Evolutionary conservation across 805 yeast species (phyloP).

Genomic region (Vanderwaltozyma yarrowii): DNA sequence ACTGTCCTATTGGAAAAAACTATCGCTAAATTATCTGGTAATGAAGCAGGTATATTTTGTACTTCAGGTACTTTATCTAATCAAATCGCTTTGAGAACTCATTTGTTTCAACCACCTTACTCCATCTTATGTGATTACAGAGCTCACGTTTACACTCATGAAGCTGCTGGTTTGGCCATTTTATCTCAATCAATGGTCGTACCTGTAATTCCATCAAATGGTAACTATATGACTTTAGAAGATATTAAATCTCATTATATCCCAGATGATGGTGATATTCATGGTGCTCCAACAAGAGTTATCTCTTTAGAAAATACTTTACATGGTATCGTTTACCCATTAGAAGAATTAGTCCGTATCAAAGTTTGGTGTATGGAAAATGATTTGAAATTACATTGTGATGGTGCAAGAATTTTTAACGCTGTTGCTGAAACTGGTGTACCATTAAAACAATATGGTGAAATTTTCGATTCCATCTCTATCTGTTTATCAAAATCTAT

Average conservation of each 20-base stretch:
- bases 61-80: conserved; percentile 87
- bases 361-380: conserved; percentile 56
- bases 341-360: conserved; percentile 66
- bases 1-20: conserved; percentile 54
- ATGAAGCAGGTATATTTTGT: conserved; percentile 72
- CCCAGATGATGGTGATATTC: conserved; percentile 74
- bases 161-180: conserved; percentile 87
- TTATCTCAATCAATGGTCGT: conserved; percentile 87
- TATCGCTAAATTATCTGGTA: conserved; percentile 63
- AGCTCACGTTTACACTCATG: conserved; percentile 72
- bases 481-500: conserved; percentile 81
- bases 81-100: conserved; percentile 74
- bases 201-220: conserved; percentile 72
- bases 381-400: conserved; percentile 62
- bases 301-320: conserved; percentile 82
- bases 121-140: conserved; percentile 80
- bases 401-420: conserved; percentile 94
- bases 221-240: conserved; percentile 65
- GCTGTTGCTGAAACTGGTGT: conserved; percentile 64
- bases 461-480: conserved; percentile 78
- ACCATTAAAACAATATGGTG: conserved; percentile 58
- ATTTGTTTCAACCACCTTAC: conserved; percentile 62
- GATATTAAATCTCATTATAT: conserved; percentile 56
- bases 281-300: conserved; percentile 78
- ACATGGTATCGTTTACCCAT: conserved; percentile 73